Evolutionary conservation across 73 alveolate genomes (phyloP), one percentile per base, ranked within the genome.

Genomic region (Urostyla sp.): DNA sequence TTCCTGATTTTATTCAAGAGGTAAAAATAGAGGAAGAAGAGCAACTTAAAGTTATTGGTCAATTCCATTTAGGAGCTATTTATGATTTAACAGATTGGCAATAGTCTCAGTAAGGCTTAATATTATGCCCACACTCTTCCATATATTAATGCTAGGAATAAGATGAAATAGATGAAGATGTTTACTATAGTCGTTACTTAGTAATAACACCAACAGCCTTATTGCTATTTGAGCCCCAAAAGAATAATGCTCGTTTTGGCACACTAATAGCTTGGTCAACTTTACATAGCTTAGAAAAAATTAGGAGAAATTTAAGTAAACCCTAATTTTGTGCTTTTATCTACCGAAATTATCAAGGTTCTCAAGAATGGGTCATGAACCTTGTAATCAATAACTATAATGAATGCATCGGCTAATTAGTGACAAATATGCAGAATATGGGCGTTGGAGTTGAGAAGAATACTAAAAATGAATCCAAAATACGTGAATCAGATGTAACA

Each of bases 381-480:
- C 51, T 58, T 20, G 21, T 54, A 16, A 40, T 38, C 23, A 26
- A 40, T 21, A 60, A 54, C 48, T 66, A 57, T 38, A 74, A 73
- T 18, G 87, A 54, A 5, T 48, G 63, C 32, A 57, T 84, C 50
- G 45, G 69, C 32, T 32, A 58, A 2, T 21, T 84, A 0, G 54
- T 72, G 5, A n/a, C 36, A 26, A 84, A 76, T 31, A 55, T 75
- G 88, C 77, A 76, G 20, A 76, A 21, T 10, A 44, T 84, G 72
- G 92, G 92, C 8, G 88, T 79, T 18, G 66, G 74, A 18, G 88
- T 76, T 1, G 75, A 76, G 18, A 84, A 54, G 51, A 54, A 81
- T 30, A 38, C 80, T 2, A 67, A 48, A 37, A 40, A 60, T 11
- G 30, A 56, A 13, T 28, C 67, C 8, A 53, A 52, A 21, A 43